These are phyloP conservation scores for Tillandsia fasciculata DNA, from an alignment of 176 grass and related monocot species.

Conservation along the genomic window DNA sequence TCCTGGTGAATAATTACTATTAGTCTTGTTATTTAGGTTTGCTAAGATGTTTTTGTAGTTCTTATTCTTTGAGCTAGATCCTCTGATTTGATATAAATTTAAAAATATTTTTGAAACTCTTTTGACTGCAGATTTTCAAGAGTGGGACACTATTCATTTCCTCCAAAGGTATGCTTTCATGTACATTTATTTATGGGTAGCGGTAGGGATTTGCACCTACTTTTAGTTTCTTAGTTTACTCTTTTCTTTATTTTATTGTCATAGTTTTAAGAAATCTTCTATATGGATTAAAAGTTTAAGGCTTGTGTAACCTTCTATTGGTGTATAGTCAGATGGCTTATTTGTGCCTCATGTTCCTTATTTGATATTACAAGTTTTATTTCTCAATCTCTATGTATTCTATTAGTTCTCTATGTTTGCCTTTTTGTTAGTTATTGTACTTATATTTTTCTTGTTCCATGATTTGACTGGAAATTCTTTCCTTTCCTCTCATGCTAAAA, in stretches of 20 bases:
- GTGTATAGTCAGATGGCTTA: not conserved
- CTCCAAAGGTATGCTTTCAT: conserved; percentile 67
- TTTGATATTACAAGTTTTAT: too few species aligned
- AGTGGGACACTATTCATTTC: conserved; percentile 81
- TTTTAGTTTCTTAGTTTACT: conserved; percentile 9
- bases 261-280: not conserved
- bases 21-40: conserved; percentile 15
- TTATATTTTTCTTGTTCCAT: not conserved
- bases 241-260: not conserved
- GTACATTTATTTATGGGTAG: not conserved
- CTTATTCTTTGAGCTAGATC: not conserved
- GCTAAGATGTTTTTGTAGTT: conserved; percentile 5
- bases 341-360: not conserved
- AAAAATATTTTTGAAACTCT: conserved; percentile 16
- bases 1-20: not conserved
- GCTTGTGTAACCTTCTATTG: not conserved
- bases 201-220: not conserved
- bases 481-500: not conserved
- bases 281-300: not conserved
- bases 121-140: conserved; percentile 64
- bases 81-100: not conserved
- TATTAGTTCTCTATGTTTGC: not conserved
- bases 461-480: not conserved
- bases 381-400: not conserved
- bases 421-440: not conserved